These are phyloP conservation scores for Pinus taeda DNA, from an alignment of 75 land plant genomes.

Conservation along the genomic window DNA sequence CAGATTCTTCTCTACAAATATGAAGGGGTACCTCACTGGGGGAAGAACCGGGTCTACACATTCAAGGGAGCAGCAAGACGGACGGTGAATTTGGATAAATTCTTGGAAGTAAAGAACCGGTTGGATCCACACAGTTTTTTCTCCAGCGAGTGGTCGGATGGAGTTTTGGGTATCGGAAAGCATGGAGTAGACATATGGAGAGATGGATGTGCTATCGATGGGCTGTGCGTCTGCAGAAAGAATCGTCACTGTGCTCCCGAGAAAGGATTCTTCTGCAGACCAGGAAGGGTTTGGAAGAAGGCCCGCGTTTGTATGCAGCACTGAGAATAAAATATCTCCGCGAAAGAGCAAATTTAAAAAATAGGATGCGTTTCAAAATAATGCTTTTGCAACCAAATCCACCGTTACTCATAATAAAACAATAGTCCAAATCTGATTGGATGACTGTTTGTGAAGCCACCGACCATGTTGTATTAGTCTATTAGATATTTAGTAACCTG, in stretches of 20 bases:
- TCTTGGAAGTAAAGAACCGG: conserved; percentile 10
- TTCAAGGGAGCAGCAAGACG: conserved; percentile 7
- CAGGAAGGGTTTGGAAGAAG: conserved; percentile 18
- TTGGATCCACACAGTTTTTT: conserved; percentile 18
- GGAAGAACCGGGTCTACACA: conserved; percentile 20
- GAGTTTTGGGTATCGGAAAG: conserved; percentile 10
- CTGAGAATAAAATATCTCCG: too few species aligned
- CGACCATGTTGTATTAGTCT: too few species aligned
- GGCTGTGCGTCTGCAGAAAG: background rate
- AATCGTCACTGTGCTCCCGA: too few species aligned
- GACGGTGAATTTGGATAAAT: background rate
- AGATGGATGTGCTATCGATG: conserved; percentile 37
- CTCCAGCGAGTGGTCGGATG: conserved; percentile 33
- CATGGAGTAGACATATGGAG: background rate
- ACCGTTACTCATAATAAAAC: too few species aligned
- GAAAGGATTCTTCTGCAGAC: conserved; percentile 10
- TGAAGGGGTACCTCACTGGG: conserved; percentile 32
- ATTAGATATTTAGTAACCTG: too few species aligned
- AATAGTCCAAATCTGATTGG: too few species aligned
- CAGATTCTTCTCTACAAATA: conserved; percentile 25
- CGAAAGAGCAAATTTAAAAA: too few species aligned
- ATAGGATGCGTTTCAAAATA: too few species aligned
- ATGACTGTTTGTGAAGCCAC: too few species aligned
- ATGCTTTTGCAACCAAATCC: too few species aligned
- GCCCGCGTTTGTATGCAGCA: conserved; percentile 24